Evolutionary conservation across 2,329 filamentous ascomycete species (phyloP), one percentile per base, ranked within the genome.

Genomic region (Epichloe sp.): DNA sequence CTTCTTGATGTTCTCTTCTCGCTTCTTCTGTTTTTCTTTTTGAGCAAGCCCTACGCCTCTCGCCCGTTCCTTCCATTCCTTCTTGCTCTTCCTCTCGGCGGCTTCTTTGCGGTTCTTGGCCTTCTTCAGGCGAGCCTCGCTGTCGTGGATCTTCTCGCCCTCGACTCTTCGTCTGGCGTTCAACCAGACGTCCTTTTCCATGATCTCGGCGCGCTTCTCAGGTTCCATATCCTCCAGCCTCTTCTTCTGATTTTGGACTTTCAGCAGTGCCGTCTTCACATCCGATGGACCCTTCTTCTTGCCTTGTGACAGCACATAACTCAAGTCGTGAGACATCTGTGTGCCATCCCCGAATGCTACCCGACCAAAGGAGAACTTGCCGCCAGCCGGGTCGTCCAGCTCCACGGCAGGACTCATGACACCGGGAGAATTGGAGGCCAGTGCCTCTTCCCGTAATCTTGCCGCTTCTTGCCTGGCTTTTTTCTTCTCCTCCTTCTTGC

Each of bases 181-280:
- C 53, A 96, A 75, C 93, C 93, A 98, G 52, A 83, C 74, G 61
- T 98, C 91, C 73, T 97, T 97, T 68, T 96, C 88, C 54, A 89
- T 82, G 44, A 97, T 84, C 53, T 95, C 87, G 55, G 83, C 83
- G 51, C 86, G 85, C 71, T 95, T 95, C 57, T 81, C 79, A 1
- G 84, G 80, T 59, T 91, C 86, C 62, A 95, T 79, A 31, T 73
- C 78, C 44, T 82, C 78, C 34, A 97, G 71, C 31, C 89, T 84
- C 60, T 84, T 82, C 70, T 90, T 85, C 69, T 95, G 91, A 62
- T 88, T 86, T 69, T 96, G 84, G 1, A 88, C 82, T 49, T 86
- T 87, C 59, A 85, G 78, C n/a, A 98, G 80, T 6, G 90, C 88
- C 1, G 88, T 88, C 63, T 87, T 87, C 45, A 87, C 75, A 66